Conservation (phyloP, 805 yeast species). For the Nakazawaea peltata region DNA sequence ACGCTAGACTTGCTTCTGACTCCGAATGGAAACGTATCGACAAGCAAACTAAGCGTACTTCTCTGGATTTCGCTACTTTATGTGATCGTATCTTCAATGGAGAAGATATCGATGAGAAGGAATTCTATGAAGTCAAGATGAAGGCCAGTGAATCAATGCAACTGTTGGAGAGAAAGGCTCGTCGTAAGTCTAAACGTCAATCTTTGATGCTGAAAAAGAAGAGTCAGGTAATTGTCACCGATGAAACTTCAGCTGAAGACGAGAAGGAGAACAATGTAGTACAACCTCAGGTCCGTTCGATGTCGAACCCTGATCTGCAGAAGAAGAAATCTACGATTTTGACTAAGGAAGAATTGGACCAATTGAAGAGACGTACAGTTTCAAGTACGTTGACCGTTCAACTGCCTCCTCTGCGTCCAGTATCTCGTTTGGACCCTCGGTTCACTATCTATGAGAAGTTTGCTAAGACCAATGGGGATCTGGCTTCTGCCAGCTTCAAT, state of each 20-base stretch:
- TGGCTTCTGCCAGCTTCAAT: slow-evolving; percentile 3
- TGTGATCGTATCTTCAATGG: slow-evolving; percentile 74
- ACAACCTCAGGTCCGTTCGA: slow-evolving; percentile 2
- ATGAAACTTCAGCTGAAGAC: slow-evolving; percentile 2
- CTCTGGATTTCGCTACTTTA: slow-evolving; percentile 69
- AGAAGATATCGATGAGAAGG: slow-evolving; percentile 45
- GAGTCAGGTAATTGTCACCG: slow-evolving; percentile 20
- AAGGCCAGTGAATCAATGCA: slow-evolving; percentile 30
- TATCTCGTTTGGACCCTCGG: slow-evolving; percentile 49
- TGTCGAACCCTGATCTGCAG: slow-evolving; percentile 3
- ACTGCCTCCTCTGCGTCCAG: slow-evolving; percentile 39
- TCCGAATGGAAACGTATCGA: slow-evolving; percentile 64
- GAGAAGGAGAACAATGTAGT: too few relatives aligned
- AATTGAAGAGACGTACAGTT: slow-evolving; percentile 35
- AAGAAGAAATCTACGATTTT: slow-evolving; percentile 24
- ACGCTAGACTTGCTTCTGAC: slow-evolving; percentile 60
- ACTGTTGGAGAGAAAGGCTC: slow-evolving; percentile 32
- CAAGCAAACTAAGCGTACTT: slow-evolving; percentile 66
- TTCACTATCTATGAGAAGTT: slow-evolving; percentile 41
- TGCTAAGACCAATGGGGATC: slow-evolving; percentile 11
- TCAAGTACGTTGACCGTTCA: slow-evolving; percentile 30
- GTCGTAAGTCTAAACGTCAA: slow-evolving; percentile 30
- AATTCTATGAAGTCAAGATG: slow-evolving; percentile 33
- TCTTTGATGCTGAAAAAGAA: slow-evolving; percentile 30
- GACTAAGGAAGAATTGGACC: slow-evolving; percentile 36